A percentile compares a stretch with the other conserved stretches of the same genome.
phyloP scores from a whole-genome alignment of 192 early-diverging fungal genomes.

The Helicostylum pulchrum region DNA sequence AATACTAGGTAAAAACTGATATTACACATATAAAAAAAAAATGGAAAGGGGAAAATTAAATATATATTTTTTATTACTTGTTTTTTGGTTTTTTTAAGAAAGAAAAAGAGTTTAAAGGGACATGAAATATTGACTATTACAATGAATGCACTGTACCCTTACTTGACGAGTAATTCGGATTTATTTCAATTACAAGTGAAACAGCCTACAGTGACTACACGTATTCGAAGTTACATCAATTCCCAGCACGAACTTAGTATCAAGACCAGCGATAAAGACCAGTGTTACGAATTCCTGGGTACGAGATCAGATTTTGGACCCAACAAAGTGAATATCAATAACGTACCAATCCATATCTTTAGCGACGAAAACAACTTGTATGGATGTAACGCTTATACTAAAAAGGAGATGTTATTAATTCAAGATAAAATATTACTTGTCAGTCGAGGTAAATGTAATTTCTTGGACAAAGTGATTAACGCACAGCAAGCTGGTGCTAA shows the following conservation, averaged over 20 bases:
- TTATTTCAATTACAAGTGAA: conserved; percentile 2
- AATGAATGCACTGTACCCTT: conserved; percentile 6
- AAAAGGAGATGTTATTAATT: conserved; percentile 21
- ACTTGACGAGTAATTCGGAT: background rate
- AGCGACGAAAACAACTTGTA: background rate
- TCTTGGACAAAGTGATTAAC: conserved; percentile 40
- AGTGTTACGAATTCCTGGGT: background rate
- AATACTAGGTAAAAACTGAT: conserved; percentile 3
- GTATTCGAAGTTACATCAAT: background rate
- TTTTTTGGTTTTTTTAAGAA: background rate
- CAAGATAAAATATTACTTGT: conserved; percentile 39
- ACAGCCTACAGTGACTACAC: background rate
- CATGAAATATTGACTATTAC: conserved; percentile 1
- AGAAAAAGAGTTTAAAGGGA: conserved; percentile 5
- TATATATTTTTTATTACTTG: background rate
- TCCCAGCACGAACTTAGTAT: background rate
- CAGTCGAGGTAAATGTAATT: conserved; percentile 41
- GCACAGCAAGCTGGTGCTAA: conserved; percentile 45
- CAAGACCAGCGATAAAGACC: background rate
- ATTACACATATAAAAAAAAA: background rate
- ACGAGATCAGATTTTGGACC: background rate
- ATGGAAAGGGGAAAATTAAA: too few species aligned
- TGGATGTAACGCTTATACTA: conserved; percentile 38
- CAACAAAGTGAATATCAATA: too few species aligned
- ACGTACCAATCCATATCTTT: background rate